A percentile compares a stretch with the other conserved stretches of the same genome.
These are phyloP conservation scores for Raddia guianensis DNA, from an alignment of 176 grass and related monocot species.

Conservation along the genomic window DNA sequence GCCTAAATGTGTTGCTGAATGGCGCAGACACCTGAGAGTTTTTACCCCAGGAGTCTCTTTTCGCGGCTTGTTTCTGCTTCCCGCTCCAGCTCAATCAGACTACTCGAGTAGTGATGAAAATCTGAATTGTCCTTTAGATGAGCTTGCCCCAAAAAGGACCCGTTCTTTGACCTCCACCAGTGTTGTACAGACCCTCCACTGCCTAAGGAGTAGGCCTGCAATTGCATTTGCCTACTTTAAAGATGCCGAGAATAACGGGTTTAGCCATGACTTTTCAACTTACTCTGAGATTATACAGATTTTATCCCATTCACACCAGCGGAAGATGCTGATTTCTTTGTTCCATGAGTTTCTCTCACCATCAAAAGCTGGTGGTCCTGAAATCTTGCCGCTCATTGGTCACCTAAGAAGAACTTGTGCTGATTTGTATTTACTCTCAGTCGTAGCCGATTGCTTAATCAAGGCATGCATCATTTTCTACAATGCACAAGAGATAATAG, in stretches of 20 bases:
- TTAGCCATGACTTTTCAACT: slow-evolving; percentile 59
- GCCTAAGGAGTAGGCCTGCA: slow-evolving; percentile 46
- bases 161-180: slow-evolving; percentile 33
- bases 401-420: slow-evolving; percentile 31
- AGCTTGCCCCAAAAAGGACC: not conserved
- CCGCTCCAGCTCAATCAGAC: slow-evolving; percentile 31
- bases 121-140: not conserved
- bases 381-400: slow-evolving; percentile 51
- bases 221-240: slow-evolving; percentile 68
- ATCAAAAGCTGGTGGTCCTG: not conserved
- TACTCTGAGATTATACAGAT: slow-evolving; percentile 57
- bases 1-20: slow-evolving; percentile 44
- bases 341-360: slow-evolving; percentile 50
- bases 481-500: slow-evolving; percentile 34
- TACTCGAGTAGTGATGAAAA: slow-evolving; percentile 58
- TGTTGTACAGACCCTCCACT: slow-evolving; percentile 44
- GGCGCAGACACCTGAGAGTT: slow-evolving; percentile 33
- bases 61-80: slow-evolving; percentile 27
- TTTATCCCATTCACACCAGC: slow-evolving; percentile 38
- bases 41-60: not conserved
- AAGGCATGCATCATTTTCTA: slow-evolving; percentile 47
- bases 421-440: slow-evolving; percentile 35
- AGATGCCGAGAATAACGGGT: slow-evolving; percentile 50
- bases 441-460: slow-evolving; percentile 53
- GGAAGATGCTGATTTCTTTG: slow-evolving; percentile 51